Percentiles rank a stretch among this genome's conserved stretches.
Conservation (phyloP, 768 basidiomycete genomes). For the Clavaria fumosa region DNA sequence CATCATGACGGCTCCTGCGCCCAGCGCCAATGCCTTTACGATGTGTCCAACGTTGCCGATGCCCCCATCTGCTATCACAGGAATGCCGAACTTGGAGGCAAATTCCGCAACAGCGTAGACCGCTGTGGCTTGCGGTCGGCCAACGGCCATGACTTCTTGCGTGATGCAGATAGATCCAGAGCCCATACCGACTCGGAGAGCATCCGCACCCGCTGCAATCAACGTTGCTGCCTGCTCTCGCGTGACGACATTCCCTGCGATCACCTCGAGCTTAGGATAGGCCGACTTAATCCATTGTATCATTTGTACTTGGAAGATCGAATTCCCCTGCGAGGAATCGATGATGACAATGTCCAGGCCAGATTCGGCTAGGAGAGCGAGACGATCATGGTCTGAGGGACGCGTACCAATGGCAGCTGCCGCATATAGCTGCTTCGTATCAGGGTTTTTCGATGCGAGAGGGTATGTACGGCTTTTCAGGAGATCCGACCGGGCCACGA, state of each 20-base stretch:
- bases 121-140: constrained; percentile 95
- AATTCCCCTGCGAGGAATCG: constrained; percentile 96
- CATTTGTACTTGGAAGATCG: constrained; percentile 87
- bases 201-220: constrained; percentile 91
- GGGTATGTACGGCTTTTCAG: constrained; percentile 97
- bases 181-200: constrained; percentile 94
- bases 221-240: constrained; percentile 92
- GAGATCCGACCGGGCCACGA: constrained; percentile 92
- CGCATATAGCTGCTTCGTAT: constrained; percentile 89
- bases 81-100: constrained; percentile 82
- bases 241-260: constrained; percentile 96
- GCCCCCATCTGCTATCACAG: constrained; percentile 94
- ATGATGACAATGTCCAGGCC: constrained; percentile 91
- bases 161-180: constrained; percentile 98
- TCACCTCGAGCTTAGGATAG: constrained; percentile 77
- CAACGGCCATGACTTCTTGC: constrained; percentile 98
- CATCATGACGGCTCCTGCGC: constrained; percentile 98
- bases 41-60: constrained; percentile 93
- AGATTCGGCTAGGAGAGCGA: constrained; percentile 76
- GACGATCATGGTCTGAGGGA: constrained; percentile 71
- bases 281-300: constrained; percentile 82
- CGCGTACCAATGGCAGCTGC: constrained; percentile 95
- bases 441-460: constrained; percentile 79
- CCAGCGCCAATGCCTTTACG: constrained; percentile 89
- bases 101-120: constrained; percentile 96